Evolutionary conservation across 805 yeast species (phyloP).

Genomic region (Kurtzmaniella cleridarum): DNA sequence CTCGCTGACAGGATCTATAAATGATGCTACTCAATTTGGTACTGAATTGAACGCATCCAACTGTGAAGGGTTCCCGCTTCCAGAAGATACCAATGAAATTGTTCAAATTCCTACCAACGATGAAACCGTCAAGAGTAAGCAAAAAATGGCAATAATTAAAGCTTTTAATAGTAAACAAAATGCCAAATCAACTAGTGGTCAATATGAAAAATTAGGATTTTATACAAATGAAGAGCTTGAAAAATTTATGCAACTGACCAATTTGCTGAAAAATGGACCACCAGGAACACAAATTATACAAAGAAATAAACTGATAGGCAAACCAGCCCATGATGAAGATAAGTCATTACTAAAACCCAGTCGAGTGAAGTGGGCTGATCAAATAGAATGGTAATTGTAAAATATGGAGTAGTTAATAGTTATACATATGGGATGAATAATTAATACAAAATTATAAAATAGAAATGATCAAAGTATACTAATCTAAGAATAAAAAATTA

Average conservation of each 20-base stretch:
- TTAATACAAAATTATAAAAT: no score
- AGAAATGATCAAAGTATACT: no score
- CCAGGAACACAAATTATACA: slow-evolving; percentile 6
- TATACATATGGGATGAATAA: no score
- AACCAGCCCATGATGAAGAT: slow-evolving; percentile 2
- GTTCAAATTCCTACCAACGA: slow-evolving; percentile 54
- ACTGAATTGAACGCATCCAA: slow-evolving; percentile 62
- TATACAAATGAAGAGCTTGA: slow-evolving; percentile 26
- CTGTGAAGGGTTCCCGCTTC: slow-evolving; percentile 58
- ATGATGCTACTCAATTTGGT: slow-evolving; percentile 65
- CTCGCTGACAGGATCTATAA: slow-evolving; percentile 53
- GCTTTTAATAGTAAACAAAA: slow-evolving; percentile 18
- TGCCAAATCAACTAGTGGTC: background rate
- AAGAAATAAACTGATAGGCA: slow-evolving; percentile 20
- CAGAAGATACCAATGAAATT: slow-evolving; percentile 50
- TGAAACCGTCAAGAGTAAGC: slow-evolving; percentile 13
- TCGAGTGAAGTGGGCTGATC: slow-evolving; percentile 27
- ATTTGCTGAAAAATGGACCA: background rate
- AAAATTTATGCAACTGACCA: slow-evolving; percentile 5
- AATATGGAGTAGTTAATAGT: no score
- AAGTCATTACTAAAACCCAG: slow-evolving; percentile 7
- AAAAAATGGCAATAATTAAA: slow-evolving; percentile 39
- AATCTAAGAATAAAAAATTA: no score
- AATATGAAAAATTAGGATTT: slow-evolving; percentile 17
- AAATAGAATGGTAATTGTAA: slow-evolving; percentile 28